These are phyloP conservation scores for Pisolithus orientalis DNA, from an alignment of 768 basidiomycete species.

Conservation along the genomic window DNA sequence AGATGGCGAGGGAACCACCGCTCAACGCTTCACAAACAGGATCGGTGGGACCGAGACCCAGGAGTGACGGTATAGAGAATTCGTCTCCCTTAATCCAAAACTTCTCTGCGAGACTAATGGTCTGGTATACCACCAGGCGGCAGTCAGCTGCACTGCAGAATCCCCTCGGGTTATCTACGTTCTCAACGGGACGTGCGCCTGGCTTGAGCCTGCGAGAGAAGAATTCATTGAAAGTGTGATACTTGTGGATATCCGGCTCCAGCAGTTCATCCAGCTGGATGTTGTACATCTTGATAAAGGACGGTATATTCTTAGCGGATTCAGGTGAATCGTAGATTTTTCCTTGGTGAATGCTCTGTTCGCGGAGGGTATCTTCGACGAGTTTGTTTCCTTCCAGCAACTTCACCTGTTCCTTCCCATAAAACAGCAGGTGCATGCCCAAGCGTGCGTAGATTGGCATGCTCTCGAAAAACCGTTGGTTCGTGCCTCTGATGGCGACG, in stretches of 20 bases:
- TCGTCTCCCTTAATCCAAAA: slow-evolving; percentile 76
- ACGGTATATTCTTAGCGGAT: slow-evolving; percentile 45
- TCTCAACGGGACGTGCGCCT: slow-evolving; percentile 55
- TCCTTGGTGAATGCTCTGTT: slow-evolving; percentile 54
- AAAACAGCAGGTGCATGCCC: slow-evolving; percentile 75
- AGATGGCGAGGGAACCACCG: slow-evolving; percentile 52
- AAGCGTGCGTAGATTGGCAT: slow-evolving; percentile 71
- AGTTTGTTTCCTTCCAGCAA: slow-evolving; percentile 39
- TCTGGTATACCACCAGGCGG: slow-evolving; percentile 62
- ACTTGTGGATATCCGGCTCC: slow-evolving; percentile 52
- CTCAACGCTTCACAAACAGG: slow-evolving; percentile 37
- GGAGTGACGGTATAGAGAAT: slow-evolving; percentile 59
- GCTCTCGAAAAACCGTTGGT: slow-evolving; percentile 56
- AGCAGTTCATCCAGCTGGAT: slow-evolving; percentile 56
- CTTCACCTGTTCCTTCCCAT: slow-evolving; percentile 44
- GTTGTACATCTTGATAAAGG: slow-evolving; percentile 50
- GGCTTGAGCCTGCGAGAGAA: slow-evolving; percentile 58
- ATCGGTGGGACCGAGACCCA: slow-evolving; percentile 40
- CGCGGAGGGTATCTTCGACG: slow-evolving; percentile 45
- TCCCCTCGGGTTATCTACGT: slow-evolving; percentile 41
- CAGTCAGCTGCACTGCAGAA: slow-evolving; percentile 70
- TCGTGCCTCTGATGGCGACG: slow-evolving; percentile 42
- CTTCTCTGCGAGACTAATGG: slow-evolving; percentile 50
- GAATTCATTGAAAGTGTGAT: slow-evolving; percentile 73
- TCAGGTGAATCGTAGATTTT: slow-evolving; percentile 48